Base-by-base conservation (phyloP, 73 alveolate genomes). In the Uronychia setigera region DNA sequence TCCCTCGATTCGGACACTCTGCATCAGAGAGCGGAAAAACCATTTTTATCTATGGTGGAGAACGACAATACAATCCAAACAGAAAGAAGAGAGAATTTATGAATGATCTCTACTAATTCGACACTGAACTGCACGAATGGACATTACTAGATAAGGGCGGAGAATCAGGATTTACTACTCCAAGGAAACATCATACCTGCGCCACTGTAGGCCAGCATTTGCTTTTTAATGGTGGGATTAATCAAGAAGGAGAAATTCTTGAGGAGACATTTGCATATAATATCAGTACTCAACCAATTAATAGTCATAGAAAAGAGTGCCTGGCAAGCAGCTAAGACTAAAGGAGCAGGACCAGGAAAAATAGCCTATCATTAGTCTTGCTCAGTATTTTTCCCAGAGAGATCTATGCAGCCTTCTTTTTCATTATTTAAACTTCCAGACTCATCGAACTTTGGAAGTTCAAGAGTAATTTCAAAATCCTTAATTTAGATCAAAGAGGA, bases 281-380 rank as follows among this genome's bases (percentile, higher is more conserved):
- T 74, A 27, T 82, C 9, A 82, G 79, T 25, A 87, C 86, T 31
- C 86, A 46, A 19, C 67, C 67, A 5, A 11, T 46, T 5, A 46
- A 46, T n/a, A n/a, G n/a, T n/a, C 67, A 5, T 19, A 46, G 67
- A 46, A 46, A 5, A 19, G 67, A 46, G 67, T 32, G 77, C 75
- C 28, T 87, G 84, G 82, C 29, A 32, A 74, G 86, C 83, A 26
- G 33, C 78, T 29, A 80, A 60, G 19, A 59, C 82, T 14, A 82
- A 81, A 25, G 93, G 93, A 80, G 93, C 60, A n/a, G 83, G 67
- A 58, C 93, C 93, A 33, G 90, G 90, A 0, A 67, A 57, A 26
- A 27, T 87, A 0, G 86, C 80, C 19, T 67, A 81, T 35, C 81
- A 81, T 46, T 58, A 79, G 9, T 60, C 88, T 31, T 31, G 74